Conservation (phyloP, 768 basidiomycete genomes). For the Nidula microcarpa region DNA sequence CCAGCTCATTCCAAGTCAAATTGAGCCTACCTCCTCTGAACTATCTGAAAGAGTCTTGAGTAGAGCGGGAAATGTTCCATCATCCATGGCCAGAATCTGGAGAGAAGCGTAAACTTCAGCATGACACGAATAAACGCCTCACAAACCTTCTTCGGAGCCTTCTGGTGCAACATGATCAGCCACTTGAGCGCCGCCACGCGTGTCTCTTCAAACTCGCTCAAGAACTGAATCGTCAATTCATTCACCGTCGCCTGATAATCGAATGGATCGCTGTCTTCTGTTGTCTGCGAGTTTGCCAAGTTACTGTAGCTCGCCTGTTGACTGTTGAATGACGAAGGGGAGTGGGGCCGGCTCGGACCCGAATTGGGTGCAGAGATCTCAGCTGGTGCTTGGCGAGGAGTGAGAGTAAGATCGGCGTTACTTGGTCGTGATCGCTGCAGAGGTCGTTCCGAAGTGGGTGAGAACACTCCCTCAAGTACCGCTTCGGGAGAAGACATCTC, state of each 20-base stretch:
- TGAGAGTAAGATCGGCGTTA: conserved; percentile 32
- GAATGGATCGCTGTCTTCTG: conserved; percentile 68
- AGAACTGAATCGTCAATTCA: conserved; percentile 87
- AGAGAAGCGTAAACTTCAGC: not conserved
- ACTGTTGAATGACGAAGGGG: conserved; percentile 51
- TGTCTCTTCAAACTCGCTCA: conserved; percentile 97
- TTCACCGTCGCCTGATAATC: conserved; percentile 93
- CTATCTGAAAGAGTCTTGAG: conserved; percentile 95
- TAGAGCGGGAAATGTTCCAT: conserved; percentile 93
- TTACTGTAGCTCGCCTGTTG: conserved; percentile 30
- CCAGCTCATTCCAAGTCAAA: not conserved
- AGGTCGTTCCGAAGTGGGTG: conserved; percentile 1
- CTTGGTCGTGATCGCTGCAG: conserved; percentile 12
- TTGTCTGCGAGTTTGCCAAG: conserved; percentile 16
- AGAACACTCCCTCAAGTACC: conserved; percentile 22
- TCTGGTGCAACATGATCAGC: conserved; percentile 98
- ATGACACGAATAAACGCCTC: not conserved
- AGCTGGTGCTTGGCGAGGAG: conserved; percentile 27
- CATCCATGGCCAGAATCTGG: conserved; percentile 93
- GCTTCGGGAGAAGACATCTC: conserved; percentile 50
- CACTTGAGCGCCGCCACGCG: conserved; percentile 94
- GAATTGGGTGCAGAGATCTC: conserved; percentile 26
- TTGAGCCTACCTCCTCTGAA: conserved; percentile 76
- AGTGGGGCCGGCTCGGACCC: conserved; percentile 58
- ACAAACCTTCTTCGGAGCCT: conserved; percentile 88